Percentiles rank a stretch among this genome's conserved stretches.
These are phyloP conservation scores for Phytophthora foliorum DNA, from an alignment of 352 stramenopile genomes.

Conservation along the genomic window DNA sequence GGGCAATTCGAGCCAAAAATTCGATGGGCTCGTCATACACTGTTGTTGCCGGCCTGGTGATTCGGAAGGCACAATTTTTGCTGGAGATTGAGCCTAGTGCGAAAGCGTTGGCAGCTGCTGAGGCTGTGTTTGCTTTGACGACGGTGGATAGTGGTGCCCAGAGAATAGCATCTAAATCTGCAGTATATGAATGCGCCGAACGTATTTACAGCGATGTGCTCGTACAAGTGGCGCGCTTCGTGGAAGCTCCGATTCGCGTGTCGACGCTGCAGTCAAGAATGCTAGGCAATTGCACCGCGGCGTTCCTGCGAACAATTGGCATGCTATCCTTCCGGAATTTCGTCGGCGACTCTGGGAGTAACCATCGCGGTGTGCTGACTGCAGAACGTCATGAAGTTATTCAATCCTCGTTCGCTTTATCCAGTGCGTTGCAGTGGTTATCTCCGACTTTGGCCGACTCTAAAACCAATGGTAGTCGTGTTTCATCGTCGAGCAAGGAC, in stretches of 20 bases:
- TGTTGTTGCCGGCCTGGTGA: slow-evolving; percentile 80
- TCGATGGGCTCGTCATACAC: slow-evolving; percentile 88
- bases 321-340: slow-evolving; percentile 84
- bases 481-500: slow-evolving; percentile 46
- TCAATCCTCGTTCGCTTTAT: slow-evolving; percentile 78
- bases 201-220: slow-evolving; percentile 88
- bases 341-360: slow-evolving; percentile 63
- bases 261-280: slow-evolving; percentile 80
- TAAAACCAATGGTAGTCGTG: slow-evolving; percentile 39
- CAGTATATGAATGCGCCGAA: slow-evolving; percentile 81
- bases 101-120: slow-evolving; percentile 72
- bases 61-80: slow-evolving; percentile 88
- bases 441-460: slow-evolving; percentile 54
- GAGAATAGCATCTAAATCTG: slow-evolving; percentile 53
- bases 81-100: slow-evolving; percentile 82
- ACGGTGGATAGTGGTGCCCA: slow-evolving; percentile 47
- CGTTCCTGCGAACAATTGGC: slow-evolving; percentile 83
- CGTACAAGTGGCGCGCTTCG: slow-evolving; percentile 85
- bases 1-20: slow-evolving; percentile 91
- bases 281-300: slow-evolving; percentile 75
- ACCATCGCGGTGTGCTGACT: slow-evolving; percentile 45
- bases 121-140: slow-evolving; percentile 69
- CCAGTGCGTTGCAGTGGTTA: slow-evolving; percentile 80
- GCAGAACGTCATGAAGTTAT: slow-evolving; percentile 62
- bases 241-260: slow-evolving; percentile 81